A percentile compares a stretch with the other conserved stretches of the same genome.
These are phyloP conservation scores for Epichloe sylvatica DNA, from an alignment of 2,329 filamentous ascomycete species.

Conservation along the genomic window DNA sequence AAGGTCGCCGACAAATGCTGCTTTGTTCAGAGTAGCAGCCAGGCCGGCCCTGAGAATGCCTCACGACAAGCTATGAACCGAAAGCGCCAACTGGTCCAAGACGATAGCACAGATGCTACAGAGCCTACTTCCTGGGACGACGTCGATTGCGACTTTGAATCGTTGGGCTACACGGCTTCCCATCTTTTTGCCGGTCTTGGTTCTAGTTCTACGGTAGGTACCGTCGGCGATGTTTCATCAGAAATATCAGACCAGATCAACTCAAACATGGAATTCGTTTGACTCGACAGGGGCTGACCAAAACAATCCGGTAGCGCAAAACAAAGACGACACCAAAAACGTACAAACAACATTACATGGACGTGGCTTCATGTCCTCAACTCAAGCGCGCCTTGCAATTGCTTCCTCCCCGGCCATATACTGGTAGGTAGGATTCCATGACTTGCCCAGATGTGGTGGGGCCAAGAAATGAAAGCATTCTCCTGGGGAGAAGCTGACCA, in stretches of 20 bases:
- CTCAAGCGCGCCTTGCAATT: constrained; percentile 18
- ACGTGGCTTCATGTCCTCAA: constrained; percentile 13
- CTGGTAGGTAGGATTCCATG: constrained; percentile 13
- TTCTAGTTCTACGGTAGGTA: neutral
- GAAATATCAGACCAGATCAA: neutral
- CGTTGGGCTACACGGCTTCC: constrained; percentile 22
- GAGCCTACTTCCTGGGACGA: constrained; percentile 13
- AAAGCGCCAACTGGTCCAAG: constrained; percentile 13
- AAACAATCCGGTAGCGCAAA: constrained; percentile 7
- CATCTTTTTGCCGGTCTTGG: constrained; percentile 19
- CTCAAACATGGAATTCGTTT: neutral
- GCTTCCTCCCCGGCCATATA: constrained; percentile 21
- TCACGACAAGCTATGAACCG: constrained; percentile 8
- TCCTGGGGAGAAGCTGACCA: neutral
- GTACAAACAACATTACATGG: constrained; percentile 10
- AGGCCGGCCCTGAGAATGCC: constrained; percentile 12
- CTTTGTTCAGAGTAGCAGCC: constrained; percentile 14
- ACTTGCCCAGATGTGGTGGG: neutral
- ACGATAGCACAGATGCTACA: constrained; percentile 7
- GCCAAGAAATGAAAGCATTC: neutral
- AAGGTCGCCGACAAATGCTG: constrained; percentile 24
- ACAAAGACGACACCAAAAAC: constrained; percentile 8
- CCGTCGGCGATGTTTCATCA: neutral
- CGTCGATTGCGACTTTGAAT: constrained; percentile 18
- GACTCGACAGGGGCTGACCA: neutral